Evolutionary conservation across 352 stramenopile species (phyloP), one percentile per base, ranked within the genome.

Genomic region (Achlya hypogyna): DNA sequence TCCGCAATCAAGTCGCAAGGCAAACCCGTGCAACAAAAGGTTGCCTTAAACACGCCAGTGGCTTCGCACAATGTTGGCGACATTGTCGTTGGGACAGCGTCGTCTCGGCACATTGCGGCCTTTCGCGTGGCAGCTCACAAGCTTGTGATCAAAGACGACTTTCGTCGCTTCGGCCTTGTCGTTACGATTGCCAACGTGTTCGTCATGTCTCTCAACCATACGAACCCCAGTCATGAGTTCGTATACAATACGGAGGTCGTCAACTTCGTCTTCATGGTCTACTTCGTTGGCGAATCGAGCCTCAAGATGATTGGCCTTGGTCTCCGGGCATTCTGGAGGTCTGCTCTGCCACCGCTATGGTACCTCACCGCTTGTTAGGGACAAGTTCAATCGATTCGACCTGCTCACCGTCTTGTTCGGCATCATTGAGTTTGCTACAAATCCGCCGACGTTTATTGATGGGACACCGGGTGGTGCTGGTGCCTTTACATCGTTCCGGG

Each of bases 241-340:
- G 81, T 56, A 53, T 69, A 76, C 10, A 69, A 89, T 42, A 65
- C 91, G 2, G 83, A 93, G 62, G 82, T 91, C 23, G 63, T 87
- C 52, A 95, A 95, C 60, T 93, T 95, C 53, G 77, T 47, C 0
- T 78, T 93, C 5, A 88, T 86, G 0, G 84, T 79, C 25, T 68
- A 93, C 1, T 93, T 95, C 62, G 69, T 88, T 0, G 29, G 78
- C 10, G 86, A 93, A 38, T 88, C 89, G 77, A 31, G 88, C 0
- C 68, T 97, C 63, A 97, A 97, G 45, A 12, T 96, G 0, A 59
- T 89, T n/a, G 89, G 86, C 0, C 75, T 97, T 1, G 91, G 91
- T 0, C 51, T 87, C 0, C 68, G 74, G 0, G 76, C 84, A 16
- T 67, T 58, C 28, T 67, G 60, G 60, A 16, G 27, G 63, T 98